These are phyloP conservation scores for Irpex sp. DNA, from an alignment of 1,284 basidiomycete genomes.

Conservation along the genomic window DNA sequence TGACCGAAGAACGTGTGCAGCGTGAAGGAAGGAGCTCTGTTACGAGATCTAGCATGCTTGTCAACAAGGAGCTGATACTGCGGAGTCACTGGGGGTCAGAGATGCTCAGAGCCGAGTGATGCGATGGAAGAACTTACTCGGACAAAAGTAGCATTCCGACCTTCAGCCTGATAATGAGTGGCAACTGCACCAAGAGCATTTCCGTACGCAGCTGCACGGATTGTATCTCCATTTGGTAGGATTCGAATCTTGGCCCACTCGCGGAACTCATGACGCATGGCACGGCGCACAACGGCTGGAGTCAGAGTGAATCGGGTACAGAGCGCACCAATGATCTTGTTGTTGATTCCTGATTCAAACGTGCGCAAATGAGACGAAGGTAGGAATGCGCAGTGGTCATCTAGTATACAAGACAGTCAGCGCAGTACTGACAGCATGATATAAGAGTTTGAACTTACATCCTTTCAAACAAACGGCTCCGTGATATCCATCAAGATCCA, in stretches of 20 bases:
- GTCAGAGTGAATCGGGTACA: background rate
- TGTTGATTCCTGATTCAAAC: background rate
- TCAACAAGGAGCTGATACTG: background rate
- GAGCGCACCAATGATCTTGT: background rate
- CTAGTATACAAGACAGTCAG: background rate
- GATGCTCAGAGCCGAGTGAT: background rate
- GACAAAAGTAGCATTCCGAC: background rate
- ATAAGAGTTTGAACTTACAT: background rate
- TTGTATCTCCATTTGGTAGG: background rate
- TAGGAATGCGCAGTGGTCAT: background rate
- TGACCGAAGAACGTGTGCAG: background rate
- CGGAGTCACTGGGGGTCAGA: background rate
- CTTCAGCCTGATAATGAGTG: background rate
- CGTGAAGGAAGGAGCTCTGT: background rate
- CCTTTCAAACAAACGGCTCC: background rate
- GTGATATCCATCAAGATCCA: background rate
- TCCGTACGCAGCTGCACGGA: background rate
- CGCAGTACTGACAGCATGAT: background rate
- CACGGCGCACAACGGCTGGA: background rate
- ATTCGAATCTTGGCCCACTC: background rate
- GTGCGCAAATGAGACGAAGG: background rate
- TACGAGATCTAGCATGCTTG: background rate
- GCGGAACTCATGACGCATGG: background rate
- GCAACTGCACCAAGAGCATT: background rate
- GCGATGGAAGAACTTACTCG: background rate